Evolutionary conservation across 2,329 filamentous ascomycete species (phyloP).

Genomic region (Penicillium sp.): DNA sequence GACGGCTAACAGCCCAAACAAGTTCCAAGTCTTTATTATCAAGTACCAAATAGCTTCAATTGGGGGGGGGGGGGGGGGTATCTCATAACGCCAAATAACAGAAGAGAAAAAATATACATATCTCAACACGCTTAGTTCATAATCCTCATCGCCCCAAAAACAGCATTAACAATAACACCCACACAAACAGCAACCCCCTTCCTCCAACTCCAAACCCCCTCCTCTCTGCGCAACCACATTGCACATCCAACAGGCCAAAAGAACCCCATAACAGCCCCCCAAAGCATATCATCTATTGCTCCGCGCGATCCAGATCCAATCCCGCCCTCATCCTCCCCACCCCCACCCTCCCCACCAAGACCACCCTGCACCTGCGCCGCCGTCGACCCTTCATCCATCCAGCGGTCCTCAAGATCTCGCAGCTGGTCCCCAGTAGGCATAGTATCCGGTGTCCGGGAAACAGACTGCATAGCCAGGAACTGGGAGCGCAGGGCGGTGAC

Average conservation of each 20-base stretch:
- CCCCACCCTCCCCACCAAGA: conserved; percentile 41
- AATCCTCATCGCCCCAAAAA: conserved; percentile 69
- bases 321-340: conserved; percentile 44
- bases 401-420: conserved; percentile 78
- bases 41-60: not conserved
- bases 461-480: conserved; percentile 80
- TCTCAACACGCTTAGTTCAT: conserved; percentile 40
- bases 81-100: conserved; percentile 19
- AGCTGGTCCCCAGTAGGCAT: conserved; percentile 79
- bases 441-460: conserved; percentile 80
- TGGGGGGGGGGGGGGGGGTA: too few species aligned
- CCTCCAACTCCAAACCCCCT: conserved; percentile 80
- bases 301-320: conserved; percentile 46
- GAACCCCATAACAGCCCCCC: conserved; percentile 87
- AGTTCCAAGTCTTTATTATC: not conserved
- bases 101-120: not conserved
- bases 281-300: conserved; percentile 79
- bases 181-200: conserved; percentile 84
- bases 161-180: conserved; percentile 76
- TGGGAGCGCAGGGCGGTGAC: conserved; percentile 82
- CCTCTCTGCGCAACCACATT: conserved; percentile 80
- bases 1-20: not conserved
- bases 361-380: conserved; percentile 43
- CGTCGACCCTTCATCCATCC: conserved; percentile 69
- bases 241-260: conserved; percentile 89